phyloP scores from a whole-genome alignment of 208 protist species.

The Leishmania turanica region DNA sequence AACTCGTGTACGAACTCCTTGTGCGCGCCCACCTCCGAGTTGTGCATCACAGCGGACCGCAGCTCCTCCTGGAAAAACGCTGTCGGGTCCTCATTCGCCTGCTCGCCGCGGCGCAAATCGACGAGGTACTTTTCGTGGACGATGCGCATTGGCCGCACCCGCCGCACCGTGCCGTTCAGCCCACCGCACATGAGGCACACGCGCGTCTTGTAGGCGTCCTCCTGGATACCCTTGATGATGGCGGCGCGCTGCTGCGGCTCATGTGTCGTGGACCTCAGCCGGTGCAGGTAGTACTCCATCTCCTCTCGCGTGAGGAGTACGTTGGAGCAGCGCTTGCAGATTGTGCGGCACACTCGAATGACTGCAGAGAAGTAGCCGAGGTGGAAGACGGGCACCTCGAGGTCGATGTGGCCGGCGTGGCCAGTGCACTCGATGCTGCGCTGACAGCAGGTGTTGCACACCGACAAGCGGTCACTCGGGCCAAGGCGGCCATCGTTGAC shows the following conservation, averaged over 20 bases:
- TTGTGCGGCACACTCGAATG: slow-evolving; percentile 94
- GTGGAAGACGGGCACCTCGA: slow-evolving; percentile 99
- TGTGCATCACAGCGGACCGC: slow-evolving; percentile 52
- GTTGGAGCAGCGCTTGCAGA: slow-evolving; percentile 97
- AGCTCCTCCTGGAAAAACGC: slow-evolving; percentile 47
- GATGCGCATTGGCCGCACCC: slow-evolving; percentile 77
- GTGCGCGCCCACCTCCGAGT: slow-evolving; percentile 53
- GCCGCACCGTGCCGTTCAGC: slow-evolving; percentile 93
- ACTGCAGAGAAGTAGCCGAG: slow-evolving; percentile 97
- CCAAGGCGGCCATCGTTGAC: slow-evolving; percentile 94
- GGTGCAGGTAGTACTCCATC: slow-evolving; percentile 67
- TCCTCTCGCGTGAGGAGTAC: slow-evolving; percentile 91
- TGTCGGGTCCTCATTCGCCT: slow-evolving; percentile 46
- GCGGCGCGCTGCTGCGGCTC: slow-evolving; percentile 74
- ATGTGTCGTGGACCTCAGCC: slow-evolving; percentile 37
- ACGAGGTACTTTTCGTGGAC: slow-evolving; percentile 87
- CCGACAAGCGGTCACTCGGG: slow-evolving; percentile 75
- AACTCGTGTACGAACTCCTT: slow-evolving; percentile 90
- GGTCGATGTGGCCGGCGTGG: slow-evolving; percentile 98
- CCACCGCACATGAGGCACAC: slow-evolving; percentile 94
- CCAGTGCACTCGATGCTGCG: slow-evolving; percentile 95
- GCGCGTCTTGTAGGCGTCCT: slow-evolving; percentile 89
- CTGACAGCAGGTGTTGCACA: slow-evolving; percentile 95
- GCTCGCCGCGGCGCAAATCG: slow-evolving; percentile 67
- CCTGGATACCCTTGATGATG: slow-evolving; percentile 79